Percentiles rank a stretch among this genome's conserved stretches.
These are phyloP conservation scores for Yamadazyma kitorensis DNA, from an alignment of 805 yeast genomes.

Conservation along the genomic window DNA sequence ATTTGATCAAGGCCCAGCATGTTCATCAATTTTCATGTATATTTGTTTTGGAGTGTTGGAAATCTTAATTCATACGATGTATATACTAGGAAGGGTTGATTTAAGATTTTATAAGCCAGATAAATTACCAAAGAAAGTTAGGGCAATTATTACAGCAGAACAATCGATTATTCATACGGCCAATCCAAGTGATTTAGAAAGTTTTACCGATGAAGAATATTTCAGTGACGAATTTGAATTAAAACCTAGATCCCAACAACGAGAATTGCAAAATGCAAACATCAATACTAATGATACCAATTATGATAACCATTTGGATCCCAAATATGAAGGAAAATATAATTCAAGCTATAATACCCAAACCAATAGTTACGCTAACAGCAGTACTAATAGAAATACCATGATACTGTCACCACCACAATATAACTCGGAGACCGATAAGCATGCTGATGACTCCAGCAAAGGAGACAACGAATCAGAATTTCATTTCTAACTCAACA, in stretches of 20 bases:
- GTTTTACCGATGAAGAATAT: conserved; percentile 10
- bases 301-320: not conserved
- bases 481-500: conserved; percentile 9
- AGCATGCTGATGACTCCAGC: not conserved
- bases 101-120: conserved; percentile 79
- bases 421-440: conserved; percentile 5
- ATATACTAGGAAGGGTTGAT: conserved; percentile 63
- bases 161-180: conserved; percentile 19
- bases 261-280: no score
- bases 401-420: conserved; percentile 6
- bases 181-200: conserved; percentile 9
- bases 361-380: conserved; percentile 30
- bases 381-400: conserved; percentile 8
- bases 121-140: conserved; percentile 35
- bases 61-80: conserved; percentile 50
- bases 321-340: no score
- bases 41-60: conserved; percentile 67
- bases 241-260: no score
- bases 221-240: conserved; percentile 2
- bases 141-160: conserved; percentile 39
- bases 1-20: conserved; percentile 18
- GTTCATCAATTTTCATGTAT: conserved; percentile 58
- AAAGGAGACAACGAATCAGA: conserved; percentile 9
- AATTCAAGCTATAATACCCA: no score
- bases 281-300: no score